Percentiles rank a stretch among this genome's conserved stretches.
Conservation (phyloP, 1,284 basidiomycete genomes). For the Leccinum pseudoinsigne region DNA sequence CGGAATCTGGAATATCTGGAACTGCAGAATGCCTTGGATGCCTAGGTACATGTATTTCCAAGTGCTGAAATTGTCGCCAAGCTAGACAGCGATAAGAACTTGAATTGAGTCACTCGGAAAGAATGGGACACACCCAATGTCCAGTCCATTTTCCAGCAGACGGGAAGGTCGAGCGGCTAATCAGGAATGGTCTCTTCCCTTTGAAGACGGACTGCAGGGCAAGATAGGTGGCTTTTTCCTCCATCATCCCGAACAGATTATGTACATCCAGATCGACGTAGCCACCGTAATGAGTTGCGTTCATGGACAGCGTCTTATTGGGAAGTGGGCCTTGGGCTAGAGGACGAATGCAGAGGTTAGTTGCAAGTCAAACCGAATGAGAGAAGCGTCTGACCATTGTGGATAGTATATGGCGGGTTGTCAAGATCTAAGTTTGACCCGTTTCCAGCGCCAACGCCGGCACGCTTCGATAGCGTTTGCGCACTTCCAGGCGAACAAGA, state of each 20-base stretch:
- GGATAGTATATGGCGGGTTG: conserved; percentile 66
- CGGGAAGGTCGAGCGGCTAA: conserved; percentile 51
- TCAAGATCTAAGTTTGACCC: conserved; percentile 49
- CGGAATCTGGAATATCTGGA: conserved; percentile 75
- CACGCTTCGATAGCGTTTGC: conserved; percentile 20
- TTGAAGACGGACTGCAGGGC: conserved; percentile 34
- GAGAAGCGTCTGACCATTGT: conserved; percentile 50
- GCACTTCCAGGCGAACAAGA: conserved; percentile 21
- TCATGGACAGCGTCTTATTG: conserved; percentile 35
- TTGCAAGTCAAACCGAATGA: neutral
- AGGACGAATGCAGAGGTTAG: neutral
- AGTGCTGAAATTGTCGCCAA: conserved; percentile 70
- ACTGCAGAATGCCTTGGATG: conserved; percentile 71
- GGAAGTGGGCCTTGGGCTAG: conserved; percentile 30
- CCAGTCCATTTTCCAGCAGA: conserved; percentile 65
- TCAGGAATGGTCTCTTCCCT: conserved; percentile 44
- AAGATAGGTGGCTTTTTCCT: conserved; percentile 38
- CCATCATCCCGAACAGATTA: conserved; percentile 45
- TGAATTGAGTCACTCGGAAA: neutral
- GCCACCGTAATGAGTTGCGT: conserved; percentile 41
- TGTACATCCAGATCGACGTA: conserved; percentile 41
- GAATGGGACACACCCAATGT: conserved; percentile 46
- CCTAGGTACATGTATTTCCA: conserved; percentile 64
- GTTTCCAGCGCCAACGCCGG: conserved; percentile 39
- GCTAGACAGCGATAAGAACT: conserved; percentile 33